These are phyloP conservation scores for Drosera spatulata DNA, from an alignment of 179 eudicot genomes.

Conservation along the genomic window DNA sequence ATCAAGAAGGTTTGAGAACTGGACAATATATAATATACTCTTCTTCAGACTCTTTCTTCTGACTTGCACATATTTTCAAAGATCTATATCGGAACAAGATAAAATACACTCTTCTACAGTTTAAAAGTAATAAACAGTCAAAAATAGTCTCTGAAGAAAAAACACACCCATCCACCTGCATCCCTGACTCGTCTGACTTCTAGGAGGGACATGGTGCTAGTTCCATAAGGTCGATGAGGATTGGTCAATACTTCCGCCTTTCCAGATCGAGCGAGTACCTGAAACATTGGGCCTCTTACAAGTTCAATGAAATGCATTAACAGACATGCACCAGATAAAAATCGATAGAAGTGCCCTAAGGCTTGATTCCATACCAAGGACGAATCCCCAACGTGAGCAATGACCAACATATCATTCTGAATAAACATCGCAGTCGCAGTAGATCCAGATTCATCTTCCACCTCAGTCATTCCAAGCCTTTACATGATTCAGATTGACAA, in stretches of 20 bases:
- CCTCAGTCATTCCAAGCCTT: slow-evolving; percentile 58
- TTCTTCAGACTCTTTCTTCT: no score
- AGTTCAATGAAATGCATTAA: no score
- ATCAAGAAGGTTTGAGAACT: no score
- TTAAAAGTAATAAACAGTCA: neutral
- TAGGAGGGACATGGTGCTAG: slow-evolving; percentile 53
- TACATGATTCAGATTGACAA: slow-evolving; percentile 11
- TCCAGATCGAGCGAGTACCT: slow-evolving; percentile 84
- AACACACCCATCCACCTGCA: slow-evolving; percentile 99
- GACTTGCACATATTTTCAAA: no score
- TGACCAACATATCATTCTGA: slow-evolving; percentile 41
- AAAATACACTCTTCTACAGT: neutral
- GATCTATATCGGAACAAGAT: neutral
- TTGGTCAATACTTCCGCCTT: slow-evolving; percentile 70
- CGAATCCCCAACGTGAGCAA: slow-evolving; percentile 96
- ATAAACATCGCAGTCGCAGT: slow-evolving; percentile 77
- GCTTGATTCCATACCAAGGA: slow-evolving; percentile 41
- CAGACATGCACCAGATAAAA: no score
- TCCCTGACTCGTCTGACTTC: slow-evolving; percentile 80
- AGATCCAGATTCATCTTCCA: slow-evolving; percentile 77
- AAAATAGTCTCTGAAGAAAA: slow-evolving; percentile 11
- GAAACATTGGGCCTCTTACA: neutral
- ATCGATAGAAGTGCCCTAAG: neutral
- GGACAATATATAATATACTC: no score
- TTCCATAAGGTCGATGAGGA: slow-evolving; percentile 93